These are phyloP conservation scores for Xylaria venustula DNA, from an alignment of 495 filamentous ascomycete species.

Conservation along the genomic window DNA sequence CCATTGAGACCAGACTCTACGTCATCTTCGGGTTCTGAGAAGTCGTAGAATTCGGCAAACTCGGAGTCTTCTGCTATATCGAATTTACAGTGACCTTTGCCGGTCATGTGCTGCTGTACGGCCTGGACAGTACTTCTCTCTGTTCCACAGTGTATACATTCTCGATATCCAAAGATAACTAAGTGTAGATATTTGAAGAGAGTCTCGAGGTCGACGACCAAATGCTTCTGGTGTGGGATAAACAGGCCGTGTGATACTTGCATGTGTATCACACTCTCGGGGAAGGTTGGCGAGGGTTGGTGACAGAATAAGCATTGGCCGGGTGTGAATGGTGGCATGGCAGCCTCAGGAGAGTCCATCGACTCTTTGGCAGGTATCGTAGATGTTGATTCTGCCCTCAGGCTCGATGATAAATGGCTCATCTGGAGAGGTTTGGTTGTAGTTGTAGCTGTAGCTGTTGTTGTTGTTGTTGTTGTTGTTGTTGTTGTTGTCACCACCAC, in stretches of 20 bases:
- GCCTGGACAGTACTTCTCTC: conserved; percentile 29
- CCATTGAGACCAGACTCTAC: conserved; percentile 13
- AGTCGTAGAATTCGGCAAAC: conserved; percentile 32
- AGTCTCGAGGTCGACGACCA: conserved; percentile 31
- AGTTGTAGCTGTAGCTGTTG: background rate
- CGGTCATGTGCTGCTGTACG: conserved; percentile 38
- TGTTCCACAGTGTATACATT: conserved; percentile 38
- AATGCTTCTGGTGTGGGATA: conserved; percentile 23
- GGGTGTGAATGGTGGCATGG: conserved; percentile 17
- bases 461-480: conserved; percentile 13
- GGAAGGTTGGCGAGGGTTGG: conserved; percentile 14
- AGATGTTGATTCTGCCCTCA: too few species aligned
- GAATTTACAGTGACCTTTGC: conserved; percentile 34
- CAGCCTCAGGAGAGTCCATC: too few species aligned
- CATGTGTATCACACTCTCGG: conserved; percentile 34
- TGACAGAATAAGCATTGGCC: conserved; percentile 16
- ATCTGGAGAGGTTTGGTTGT: conserved; percentile 14
- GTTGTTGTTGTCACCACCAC: conserved; percentile 19
- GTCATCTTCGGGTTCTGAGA: conserved; percentile 1
- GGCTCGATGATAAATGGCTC: conserved; percentile 18
- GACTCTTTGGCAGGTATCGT: too few species aligned
- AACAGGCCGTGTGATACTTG: conserved; percentile 35
- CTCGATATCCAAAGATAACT: conserved; percentile 36
- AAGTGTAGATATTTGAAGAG: conserved; percentile 35
- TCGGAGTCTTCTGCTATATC: conserved; percentile 32